A percentile compares a stretch with the other conserved stretches of the same genome.
Conservation (phyloP, 129 eudicot genomes). For the Helichrysum umbraculigerum region DNA sequence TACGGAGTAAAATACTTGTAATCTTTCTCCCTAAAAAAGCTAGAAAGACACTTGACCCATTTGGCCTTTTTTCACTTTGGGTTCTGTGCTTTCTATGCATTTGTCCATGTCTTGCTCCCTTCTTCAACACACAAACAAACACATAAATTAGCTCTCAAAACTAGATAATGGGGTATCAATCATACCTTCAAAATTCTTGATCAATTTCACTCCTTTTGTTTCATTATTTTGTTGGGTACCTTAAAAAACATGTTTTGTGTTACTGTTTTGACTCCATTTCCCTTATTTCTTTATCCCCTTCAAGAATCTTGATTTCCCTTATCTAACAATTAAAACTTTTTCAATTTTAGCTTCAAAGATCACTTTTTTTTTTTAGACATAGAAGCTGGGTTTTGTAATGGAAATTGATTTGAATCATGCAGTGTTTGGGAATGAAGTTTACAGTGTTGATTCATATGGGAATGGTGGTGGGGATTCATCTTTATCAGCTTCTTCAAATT, state of each 20-base stretch:
- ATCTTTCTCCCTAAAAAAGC: constrained; percentile 43
- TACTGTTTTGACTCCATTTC: constrained; percentile 41
- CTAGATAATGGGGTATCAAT: constrained; percentile 70
- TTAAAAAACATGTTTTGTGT: constrained; percentile 33
- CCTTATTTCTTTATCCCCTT: constrained; percentile 11
- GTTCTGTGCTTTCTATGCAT: constrained; percentile 57
- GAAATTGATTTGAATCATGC: constrained; percentile 93
- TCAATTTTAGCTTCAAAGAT: neutral
- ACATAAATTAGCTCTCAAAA: constrained; percentile 30
- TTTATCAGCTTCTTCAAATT: constrained; percentile 45
- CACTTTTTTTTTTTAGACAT: neutral
- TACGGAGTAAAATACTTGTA: constrained; percentile 31
- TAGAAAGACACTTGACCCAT: constrained; percentile 58
- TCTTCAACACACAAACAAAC: too few species aligned
- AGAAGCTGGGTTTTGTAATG: constrained; percentile 40
- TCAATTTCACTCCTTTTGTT: constrained; percentile 43
- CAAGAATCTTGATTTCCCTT: constrained; percentile 34
- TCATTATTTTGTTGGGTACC: constrained; percentile 16
- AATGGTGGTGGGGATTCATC: constrained; percentile 52
- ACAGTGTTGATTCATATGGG: constrained; percentile 36
- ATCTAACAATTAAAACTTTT: constrained; percentile 3
- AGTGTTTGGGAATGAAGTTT: constrained; percentile 45
- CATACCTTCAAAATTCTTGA: constrained; percentile 48
- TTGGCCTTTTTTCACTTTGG: constrained; percentile 62
- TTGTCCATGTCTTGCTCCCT: constrained; percentile 55